phyloP scores from a whole-genome alignment of 306 rosid species.

The Pueraria montana region DNA sequence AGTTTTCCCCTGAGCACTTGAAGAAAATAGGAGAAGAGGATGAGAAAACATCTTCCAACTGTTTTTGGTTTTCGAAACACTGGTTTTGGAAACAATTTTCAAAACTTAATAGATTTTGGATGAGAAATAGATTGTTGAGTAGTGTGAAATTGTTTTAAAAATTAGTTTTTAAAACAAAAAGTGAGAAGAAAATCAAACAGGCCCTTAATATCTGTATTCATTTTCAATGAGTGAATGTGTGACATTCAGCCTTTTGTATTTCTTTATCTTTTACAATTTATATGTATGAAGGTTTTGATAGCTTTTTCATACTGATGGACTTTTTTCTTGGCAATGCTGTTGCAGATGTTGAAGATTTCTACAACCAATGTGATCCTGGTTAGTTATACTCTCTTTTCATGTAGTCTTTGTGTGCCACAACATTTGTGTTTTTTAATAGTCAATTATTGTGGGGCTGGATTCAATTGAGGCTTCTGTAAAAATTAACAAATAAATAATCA shows the following conservation, averaged over 20 bases:
- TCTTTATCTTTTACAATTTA: background rate
- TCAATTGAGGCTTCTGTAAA: conserved; percentile 13
- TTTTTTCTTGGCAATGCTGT: conserved; percentile 44
- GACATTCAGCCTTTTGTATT: background rate
- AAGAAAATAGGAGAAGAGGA: too few species aligned
- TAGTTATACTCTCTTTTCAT: conserved; percentile 32
- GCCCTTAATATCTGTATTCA: background rate
- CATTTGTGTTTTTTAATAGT: conserved; percentile 22
- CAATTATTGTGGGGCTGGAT: background rate
- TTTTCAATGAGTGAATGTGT: conserved; percentile 19
- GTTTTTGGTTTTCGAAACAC: background rate
- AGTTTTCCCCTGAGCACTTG: background rate
- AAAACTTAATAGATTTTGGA: background rate
- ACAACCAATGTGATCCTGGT: conserved; percentile 93
- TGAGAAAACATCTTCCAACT: background rate
- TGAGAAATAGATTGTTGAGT: background rate
- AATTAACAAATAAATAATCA: background rate
- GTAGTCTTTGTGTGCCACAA: background rate
- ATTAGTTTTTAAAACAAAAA: background rate
- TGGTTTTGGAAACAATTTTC: background rate
- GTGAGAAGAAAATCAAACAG: background rate
- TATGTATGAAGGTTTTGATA: conserved; percentile 4
- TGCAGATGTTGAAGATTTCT: conserved; percentile 93
- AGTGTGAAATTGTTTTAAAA: background rate
- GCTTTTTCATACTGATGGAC: conserved; percentile 39